phyloP scores from a whole-genome alignment of 1,284 basidiomycete genomes.

The Sporisorium graminicola region DNA sequence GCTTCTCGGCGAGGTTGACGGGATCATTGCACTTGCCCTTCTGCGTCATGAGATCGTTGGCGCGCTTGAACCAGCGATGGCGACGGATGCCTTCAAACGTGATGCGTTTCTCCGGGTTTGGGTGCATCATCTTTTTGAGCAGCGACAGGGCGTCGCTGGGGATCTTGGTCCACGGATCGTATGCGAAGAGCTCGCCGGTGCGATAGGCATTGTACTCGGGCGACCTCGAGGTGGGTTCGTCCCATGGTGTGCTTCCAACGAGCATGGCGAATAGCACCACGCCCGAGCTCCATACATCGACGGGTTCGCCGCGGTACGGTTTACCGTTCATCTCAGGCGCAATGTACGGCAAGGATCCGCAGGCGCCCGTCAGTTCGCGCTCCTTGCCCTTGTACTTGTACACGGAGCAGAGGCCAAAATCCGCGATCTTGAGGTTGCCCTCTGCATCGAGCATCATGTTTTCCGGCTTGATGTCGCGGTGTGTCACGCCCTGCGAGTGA shows the following conservation, averaged over 20 bases:
- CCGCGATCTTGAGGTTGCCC: conserved; percentile 84
- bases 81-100: conserved; percentile 63
- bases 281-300: conserved; percentile 94
- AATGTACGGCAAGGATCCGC: conserved; percentile 94
- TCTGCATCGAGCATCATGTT: conserved; percentile 73
- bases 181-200: conserved; percentile 77
- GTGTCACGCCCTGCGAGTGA: conserved; percentile 76
- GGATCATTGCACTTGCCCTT: conserved; percentile 66
- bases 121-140: conserved; percentile 65
- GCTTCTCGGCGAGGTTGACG: conserved; percentile 66
- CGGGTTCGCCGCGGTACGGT: conserved; percentile 88
- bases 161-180: conserved; percentile 86
- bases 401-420: conserved; percentile 93
- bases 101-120: conserved; percentile 56
- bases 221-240: conserved; percentile 85
- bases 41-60: conserved; percentile 60
- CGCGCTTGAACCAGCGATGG: conserved; percentile 66
- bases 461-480: conserved; percentile 72
- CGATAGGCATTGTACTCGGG: conserved; percentile 84
- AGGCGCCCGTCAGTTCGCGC: conserved; percentile 71
- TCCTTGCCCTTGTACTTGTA: conserved; percentile 90
- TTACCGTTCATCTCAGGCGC: conserved; percentile 79
- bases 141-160: conserved; percentile 73
- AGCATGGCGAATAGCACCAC: conserved; percentile 95
- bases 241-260: conserved; percentile 97